A percentile compares a stretch with the other conserved stretches of the same genome.
These are phyloP conservation scores for Colletotrichum melonis DNA, from an alignment of 2,329 filamentous ascomycete genomes.

Conservation along the genomic window DNA sequence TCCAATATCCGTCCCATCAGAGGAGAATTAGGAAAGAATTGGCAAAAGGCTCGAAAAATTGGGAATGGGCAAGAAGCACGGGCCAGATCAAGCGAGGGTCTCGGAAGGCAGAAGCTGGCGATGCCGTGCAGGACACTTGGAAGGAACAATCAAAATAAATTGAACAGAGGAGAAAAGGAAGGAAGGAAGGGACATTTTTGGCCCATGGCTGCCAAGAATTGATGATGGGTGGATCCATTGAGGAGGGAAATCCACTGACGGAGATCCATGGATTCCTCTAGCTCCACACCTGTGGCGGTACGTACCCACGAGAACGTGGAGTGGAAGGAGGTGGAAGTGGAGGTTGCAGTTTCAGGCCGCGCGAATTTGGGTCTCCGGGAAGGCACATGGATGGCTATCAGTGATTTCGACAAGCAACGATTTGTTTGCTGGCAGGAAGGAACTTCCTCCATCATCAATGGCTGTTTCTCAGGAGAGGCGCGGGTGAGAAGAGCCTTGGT, in stretches of 20 bases:
- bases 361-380: conserved; percentile 10
- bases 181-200: not conserved
- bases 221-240: not conserved
- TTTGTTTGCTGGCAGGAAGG: not conserved
- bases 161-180: not conserved
- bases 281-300: not conserved
- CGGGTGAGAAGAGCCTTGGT: not conserved
- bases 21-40: not conserved
- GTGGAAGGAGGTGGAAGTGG: not conserved
- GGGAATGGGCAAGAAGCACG: conserved; percentile 2
- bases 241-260: not conserved
- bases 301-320: not conserved
- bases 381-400: not conserved
- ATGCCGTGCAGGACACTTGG: conserved; percentile 11
- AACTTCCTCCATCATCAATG: not conserved
- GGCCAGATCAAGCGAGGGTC: not conserved
- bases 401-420: not conserved
- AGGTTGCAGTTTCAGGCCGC: conserved; percentile 29
- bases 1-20: not conserved
- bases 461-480: not conserved
- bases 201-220: conserved; percentile 9
- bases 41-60: not conserved
- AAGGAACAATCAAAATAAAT: conserved; percentile 9
- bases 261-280: not conserved
- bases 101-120: not conserved